A percentile compares a stretch with the other conserved stretches of the same genome.
Evolutionary conservation across 192 early-diverging fungal genomes (phyloP).

Genomic region (Obelidium mucronatum): DNA sequence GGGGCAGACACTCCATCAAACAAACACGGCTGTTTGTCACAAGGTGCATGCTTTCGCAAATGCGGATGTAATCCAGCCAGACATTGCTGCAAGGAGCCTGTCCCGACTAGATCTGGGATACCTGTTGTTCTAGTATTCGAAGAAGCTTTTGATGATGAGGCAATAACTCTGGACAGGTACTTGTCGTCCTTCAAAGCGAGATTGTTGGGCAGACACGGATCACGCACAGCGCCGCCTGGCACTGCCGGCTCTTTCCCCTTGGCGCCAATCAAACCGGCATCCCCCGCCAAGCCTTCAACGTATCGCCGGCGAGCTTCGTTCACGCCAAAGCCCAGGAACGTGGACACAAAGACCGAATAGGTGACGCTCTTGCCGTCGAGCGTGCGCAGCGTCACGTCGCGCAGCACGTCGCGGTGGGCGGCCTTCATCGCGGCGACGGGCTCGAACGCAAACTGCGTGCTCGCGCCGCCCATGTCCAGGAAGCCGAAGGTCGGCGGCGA

Average conservation of each 20-base stretch:
- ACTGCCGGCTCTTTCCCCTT: not conserved
- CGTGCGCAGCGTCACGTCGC: conserved; percentile 69
- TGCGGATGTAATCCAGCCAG: conserved; percentile 55
- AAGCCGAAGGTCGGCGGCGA: conserved; percentile 73
- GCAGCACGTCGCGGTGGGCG: conserved; percentile 75
- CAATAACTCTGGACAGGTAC: not conserved
- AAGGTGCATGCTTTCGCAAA: conserved; percentile 81
- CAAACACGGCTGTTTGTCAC: conserved; percentile 80
- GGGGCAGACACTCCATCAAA: conserved; percentile 96
- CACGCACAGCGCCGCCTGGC: conserved; percentile 4
- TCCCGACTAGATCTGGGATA: conserved; percentile 41
- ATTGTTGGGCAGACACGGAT: conserved; percentile 56
- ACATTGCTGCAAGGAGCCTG: conserved; percentile 53
- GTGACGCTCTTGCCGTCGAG: conserved; percentile 66
- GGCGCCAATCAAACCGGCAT: not conserved
- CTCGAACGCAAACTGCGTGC: conserved; percentile 93
- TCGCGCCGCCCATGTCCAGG: conserved; percentile 90
- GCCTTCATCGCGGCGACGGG: conserved; percentile 67
- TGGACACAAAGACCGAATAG: conserved; percentile 86
- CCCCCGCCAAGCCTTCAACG: conserved; percentile 58
- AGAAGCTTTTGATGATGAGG: no score
- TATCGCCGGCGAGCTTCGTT: conserved; percentile 91
- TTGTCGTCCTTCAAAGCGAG: conserved; percentile 27
- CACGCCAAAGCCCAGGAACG: conserved; percentile 96
- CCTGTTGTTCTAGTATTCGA: not conserved